Base-by-base conservation (phyloP, 2,329 filamentous ascomycete species). In the Septoria linicola region DNA sequence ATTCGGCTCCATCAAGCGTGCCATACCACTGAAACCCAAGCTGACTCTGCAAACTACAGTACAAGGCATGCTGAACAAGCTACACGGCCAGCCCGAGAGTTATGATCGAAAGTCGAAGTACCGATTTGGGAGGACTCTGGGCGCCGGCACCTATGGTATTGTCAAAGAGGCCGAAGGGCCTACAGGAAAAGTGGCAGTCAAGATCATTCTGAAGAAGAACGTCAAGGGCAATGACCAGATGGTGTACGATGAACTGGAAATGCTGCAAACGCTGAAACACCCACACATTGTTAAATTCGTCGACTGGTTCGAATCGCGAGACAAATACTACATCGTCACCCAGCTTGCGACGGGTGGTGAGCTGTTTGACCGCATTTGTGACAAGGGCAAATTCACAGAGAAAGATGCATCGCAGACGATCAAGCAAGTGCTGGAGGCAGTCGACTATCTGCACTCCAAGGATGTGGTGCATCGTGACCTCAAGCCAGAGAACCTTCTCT, bases 281-380 rank as follows among this genome's bases (percentile, higher is more conserved):
- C 88, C 89, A 46, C 89, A 97, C 73, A 99, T 99, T 69, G 93
- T 99, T 74, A 85, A 86, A 63, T 99, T 99, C 68, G 87, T 93
- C 63, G 93, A 99, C 72, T 99, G 93, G 92, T 99, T 99, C 69
- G 93, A 99, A 75, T 97, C 92, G 50, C 88, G 90, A 75, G 93
- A 99, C 78, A 99, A 99, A 77, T 99, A 96, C 76, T 99, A 99
- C 72, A 97, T 99, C 63, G 91, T 99, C 63, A 99, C 93, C 25
- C 87, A 99, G 72, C 80, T 99, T 49, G 93, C 93, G 35, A 96
- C 89, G 0, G 93, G 93, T 61, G 93, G 93, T 70, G 93, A 99
- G 75, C 76, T 99, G 58, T 99, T 99, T 72, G 93, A 99, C 68
- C 86, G 95, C 50, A 99, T 99, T 64, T 99, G 93, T 75, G 91